Evolutionary conservation across 352 stramenopile species (phyloP).

Genomic region (Plasmopara viticola): DNA sequence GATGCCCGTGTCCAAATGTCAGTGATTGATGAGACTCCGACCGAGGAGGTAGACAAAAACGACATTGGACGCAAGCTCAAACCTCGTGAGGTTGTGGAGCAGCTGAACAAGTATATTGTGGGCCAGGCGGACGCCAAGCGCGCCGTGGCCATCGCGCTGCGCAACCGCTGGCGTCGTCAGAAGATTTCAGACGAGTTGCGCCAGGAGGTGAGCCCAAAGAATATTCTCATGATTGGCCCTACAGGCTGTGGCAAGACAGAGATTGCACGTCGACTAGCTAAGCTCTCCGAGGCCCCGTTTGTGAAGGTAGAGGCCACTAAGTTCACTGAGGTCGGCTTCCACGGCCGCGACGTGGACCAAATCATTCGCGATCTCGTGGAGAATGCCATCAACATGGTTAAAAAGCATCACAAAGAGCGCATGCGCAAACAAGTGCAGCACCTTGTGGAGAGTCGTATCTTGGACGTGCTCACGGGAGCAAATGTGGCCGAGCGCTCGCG

Average conservation of each 20-base stretch:
- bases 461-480: constrained; percentile 91
- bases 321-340: constrained; percentile 99
- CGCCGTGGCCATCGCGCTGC: constrained; percentile 96
- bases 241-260: constrained; percentile 98
- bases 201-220: constrained; percentile 95
- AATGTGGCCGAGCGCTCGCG: constrained; percentile 76
- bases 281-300: constrained; percentile 96
- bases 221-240: constrained; percentile 99
- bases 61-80: constrained; percentile 84
- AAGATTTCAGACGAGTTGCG: constrained; percentile 91
- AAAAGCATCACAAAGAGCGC: constrained; percentile 91
- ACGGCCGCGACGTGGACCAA: constrained; percentile 98
- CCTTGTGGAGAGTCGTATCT: constrained; percentile 92
- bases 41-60: constrained; percentile 26
- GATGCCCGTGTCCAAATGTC: constrained; percentile 20
- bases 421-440: constrained; percentile 89
- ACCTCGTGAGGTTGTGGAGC: constrained; percentile 90
- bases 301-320: constrained; percentile 99
- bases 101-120: constrained; percentile 97
- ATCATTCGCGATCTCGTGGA: constrained; percentile 99
- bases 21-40: constrained; percentile 25
- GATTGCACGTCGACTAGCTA: constrained; percentile 95
- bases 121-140: constrained; percentile 96
- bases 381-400: constrained; percentile 94
- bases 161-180: constrained; percentile 96